A percentile compares a stretch with the other conserved stretches of the same genome.
phyloP scores from a whole-genome alignment of 1,284 basidiomycete species.

The Phellinidium pouzarii region DNA sequence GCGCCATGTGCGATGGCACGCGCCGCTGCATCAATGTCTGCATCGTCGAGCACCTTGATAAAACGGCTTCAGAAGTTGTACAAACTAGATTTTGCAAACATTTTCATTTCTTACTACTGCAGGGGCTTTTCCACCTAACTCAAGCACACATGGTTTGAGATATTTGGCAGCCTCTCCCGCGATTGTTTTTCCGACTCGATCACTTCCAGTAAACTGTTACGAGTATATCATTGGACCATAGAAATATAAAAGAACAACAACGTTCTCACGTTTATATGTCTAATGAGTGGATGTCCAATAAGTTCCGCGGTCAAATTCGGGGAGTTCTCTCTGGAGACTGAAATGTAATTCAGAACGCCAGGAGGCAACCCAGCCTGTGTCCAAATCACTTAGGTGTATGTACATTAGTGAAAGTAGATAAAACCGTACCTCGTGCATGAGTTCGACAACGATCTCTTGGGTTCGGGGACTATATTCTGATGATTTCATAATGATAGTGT shows the following conservation, averaged over 20 bases:
- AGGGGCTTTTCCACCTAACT: conserved; percentile 73
- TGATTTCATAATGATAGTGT: conserved; percentile 56
- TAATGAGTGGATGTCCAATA: conserved; percentile 47
- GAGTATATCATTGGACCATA: neutral
- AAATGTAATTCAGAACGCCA: conserved; percentile 55
- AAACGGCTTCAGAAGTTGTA: no score
- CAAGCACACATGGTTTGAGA: conserved; percentile 66
- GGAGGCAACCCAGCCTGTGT: conserved; percentile 52
- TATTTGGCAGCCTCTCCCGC: conserved; percentile 68
- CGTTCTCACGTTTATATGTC: conserved; percentile 36
- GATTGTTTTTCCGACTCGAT: conserved; percentile 62
- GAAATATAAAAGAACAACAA: neutral
- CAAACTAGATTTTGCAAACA: neutral
- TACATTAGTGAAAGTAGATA: neutral
- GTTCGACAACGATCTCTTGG: conserved; percentile 43
- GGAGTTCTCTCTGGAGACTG: conserved; percentile 42
- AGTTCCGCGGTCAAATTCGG: conserved; percentile 44
- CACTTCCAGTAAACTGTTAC: conserved; percentile 63
- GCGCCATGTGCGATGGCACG: conserved; percentile 50
- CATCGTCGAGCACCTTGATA: conserved; percentile 49
- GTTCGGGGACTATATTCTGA: conserved; percentile 50
- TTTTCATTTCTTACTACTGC: conserved; percentile 42
- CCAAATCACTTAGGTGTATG: neutral
- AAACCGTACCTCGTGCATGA: conserved; percentile 36
- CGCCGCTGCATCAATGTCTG: conserved; percentile 54